These are phyloP conservation scores for Spiraea crenata DNA, from an alignment of 331 rosid species.

Conservation along the genomic window DNA sequence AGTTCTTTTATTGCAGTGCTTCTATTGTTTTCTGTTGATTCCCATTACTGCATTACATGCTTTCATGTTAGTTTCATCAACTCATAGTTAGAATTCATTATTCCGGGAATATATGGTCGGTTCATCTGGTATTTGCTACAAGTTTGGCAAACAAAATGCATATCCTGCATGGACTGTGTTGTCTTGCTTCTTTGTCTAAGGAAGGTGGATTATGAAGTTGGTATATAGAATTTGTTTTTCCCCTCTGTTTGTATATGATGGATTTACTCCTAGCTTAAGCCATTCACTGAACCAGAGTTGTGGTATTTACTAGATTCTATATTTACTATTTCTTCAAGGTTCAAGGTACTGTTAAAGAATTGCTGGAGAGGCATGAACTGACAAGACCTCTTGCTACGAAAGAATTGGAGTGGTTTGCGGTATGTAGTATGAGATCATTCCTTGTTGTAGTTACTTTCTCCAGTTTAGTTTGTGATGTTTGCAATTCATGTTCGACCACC, in stretches of 20 bases:
- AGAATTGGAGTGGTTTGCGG: slow-evolving; percentile 95
- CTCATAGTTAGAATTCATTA: background rate
- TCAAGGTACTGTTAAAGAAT: slow-evolving; percentile 66
- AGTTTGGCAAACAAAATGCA: background rate
- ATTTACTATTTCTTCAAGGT: slow-evolving; percentile 48
- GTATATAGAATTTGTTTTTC: background rate
- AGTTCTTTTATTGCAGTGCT: background rate
- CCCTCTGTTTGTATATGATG: background rate
- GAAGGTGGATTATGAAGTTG: background rate
- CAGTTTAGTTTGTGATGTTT: slow-evolving; percentile 11
- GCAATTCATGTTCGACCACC: slow-evolving; percentile 16
- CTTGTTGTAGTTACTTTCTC: background rate
- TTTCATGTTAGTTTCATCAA: background rate
- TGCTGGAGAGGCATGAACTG: slow-evolving; percentile 67
- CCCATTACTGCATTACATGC: background rate
- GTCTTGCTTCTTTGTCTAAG: background rate
- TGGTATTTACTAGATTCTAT: slow-evolving; percentile 13
- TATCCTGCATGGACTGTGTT: background rate
- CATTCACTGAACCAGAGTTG: background rate
- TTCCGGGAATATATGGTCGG: background rate
- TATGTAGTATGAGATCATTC: slow-evolving; percentile 31
- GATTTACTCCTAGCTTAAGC: background rate
- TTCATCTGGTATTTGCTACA: background rate
- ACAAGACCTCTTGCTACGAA: slow-evolving; percentile 73
- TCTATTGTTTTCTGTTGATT: background rate